Percentiles rank a stretch among this genome's conserved stretches.
Conservation (phyloP, 1,284 basidiomycete species). For the Phylloboletellus chloephorus region DNA sequence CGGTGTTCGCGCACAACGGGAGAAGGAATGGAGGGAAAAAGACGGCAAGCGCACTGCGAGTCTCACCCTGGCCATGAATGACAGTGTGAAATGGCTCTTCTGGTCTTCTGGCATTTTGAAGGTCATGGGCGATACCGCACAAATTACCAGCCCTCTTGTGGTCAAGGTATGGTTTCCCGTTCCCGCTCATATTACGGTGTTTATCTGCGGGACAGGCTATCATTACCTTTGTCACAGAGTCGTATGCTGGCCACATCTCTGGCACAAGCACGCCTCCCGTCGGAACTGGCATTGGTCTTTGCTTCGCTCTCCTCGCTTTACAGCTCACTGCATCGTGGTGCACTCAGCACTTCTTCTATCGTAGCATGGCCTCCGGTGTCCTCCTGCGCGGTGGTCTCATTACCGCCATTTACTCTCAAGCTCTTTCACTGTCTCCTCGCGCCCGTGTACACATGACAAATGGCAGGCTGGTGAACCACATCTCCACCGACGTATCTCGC, state of each 20-base stretch:
- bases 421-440: constrained; percentile 74
- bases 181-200: neutral
- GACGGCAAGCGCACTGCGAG: constrained; percentile 65
- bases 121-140: constrained; percentile 65
- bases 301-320: constrained; percentile 66
- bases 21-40: constrained; percentile 60
- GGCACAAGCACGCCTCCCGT: constrained; percentile 49
- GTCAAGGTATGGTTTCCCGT: constrained; percentile 47
- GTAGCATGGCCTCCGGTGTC: constrained; percentile 69
- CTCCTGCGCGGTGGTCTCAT: constrained; percentile 84
- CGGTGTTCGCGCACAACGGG: constrained; percentile 48
- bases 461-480: constrained; percentile 87
- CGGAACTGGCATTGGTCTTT: constrained; percentile 71
- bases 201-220: constrained; percentile 45
- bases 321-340: constrained; percentile 67
- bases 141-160: constrained; percentile 73
- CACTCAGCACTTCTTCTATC: constrained; percentile 79
- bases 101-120: constrained; percentile 80
- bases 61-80: constrained; percentile 71
- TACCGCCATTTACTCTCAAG: constrained; percentile 79
- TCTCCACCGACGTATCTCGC: constrained; percentile 87
- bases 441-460: constrained; percentile 81
- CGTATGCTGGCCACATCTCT: constrained; percentile 50
- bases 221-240: constrained; percentile 69
- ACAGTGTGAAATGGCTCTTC: constrained; percentile 78